Conservation (phyloP, 2,329 filamentous ascomycete genomes). For the Lomentospora prolificans region DNA sequence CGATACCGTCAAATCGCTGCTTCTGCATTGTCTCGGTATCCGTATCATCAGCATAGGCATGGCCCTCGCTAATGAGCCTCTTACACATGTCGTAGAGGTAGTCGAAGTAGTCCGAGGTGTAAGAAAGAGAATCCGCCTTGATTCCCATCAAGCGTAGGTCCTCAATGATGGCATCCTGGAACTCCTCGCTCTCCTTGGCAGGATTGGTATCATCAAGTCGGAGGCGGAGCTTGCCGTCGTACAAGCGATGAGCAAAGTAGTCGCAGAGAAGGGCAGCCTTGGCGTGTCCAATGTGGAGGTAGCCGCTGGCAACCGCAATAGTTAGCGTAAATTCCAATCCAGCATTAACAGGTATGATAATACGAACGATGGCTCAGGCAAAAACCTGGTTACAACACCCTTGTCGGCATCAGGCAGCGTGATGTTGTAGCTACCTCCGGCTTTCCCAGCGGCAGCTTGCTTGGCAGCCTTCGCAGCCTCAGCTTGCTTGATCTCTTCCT, state of each 20-base stretch:
- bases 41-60: slow-evolving; percentile 92
- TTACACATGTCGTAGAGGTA: slow-evolving; percentile 80
- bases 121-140: slow-evolving; percentile 74
- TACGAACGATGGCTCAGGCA: slow-evolving; percentile 78
- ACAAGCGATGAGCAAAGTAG: slow-evolving; percentile 91
- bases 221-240: slow-evolving; percentile 81
- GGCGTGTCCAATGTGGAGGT: slow-evolving; percentile 90
- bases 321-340: slow-evolving; percentile 7
- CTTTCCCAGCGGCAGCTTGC: slow-evolving; percentile 59
- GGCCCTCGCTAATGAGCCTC: slow-evolving; percentile 73
- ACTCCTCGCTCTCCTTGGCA: slow-evolving; percentile 94
- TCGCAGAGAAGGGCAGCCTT: slow-evolving; percentile 91
- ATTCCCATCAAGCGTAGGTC: slow-evolving; percentile 88
- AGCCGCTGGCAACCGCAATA: slow-evolving; percentile 52
- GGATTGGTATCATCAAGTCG: slow-evolving; percentile 98
- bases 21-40: slow-evolving; percentile 79
- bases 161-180: slow-evolving; percentile 84
- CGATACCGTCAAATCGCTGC: slow-evolving; percentile 74
- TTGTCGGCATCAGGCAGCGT: slow-evolving; percentile 75
- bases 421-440: slow-evolving; percentile 82
- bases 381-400: slow-evolving; percentile 85
- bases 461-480: slow-evolving; percentile 61
- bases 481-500: slow-evolving; percentile 58
- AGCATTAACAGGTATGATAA: slow-evolving; percentile 6
- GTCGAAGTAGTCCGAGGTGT: slow-evolving; percentile 94